Conservation (phyloP, 2,329 filamentous ascomycete species). For the Ophiostoma sp. region DNA sequence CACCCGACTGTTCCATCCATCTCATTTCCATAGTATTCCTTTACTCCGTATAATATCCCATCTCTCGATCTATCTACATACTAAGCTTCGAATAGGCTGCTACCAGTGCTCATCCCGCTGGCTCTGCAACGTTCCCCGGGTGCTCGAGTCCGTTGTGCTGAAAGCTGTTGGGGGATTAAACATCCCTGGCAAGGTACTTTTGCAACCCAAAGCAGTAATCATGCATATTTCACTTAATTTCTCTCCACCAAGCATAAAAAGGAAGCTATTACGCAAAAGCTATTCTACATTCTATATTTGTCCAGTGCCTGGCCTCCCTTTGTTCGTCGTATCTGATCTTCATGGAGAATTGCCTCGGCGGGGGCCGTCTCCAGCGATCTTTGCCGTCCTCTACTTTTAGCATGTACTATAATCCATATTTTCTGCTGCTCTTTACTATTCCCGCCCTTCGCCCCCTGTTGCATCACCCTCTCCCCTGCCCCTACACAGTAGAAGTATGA, state of each 20-base stretch:
- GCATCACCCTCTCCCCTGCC: background rate
- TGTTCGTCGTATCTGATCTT: slow-evolving; percentile 1
- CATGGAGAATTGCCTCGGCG: background rate
- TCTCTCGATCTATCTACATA: too few relatives aligned
- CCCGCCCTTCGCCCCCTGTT: background rate
- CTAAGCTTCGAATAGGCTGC: too few relatives aligned
- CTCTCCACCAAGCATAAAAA: background rate
- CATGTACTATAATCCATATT: too few relatives aligned
- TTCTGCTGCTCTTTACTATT: too few relatives aligned
- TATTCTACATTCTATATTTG: background rate
- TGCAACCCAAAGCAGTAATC: background rate
- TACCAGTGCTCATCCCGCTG: background rate
- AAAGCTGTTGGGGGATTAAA: background rate
- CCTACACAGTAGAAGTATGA: background rate
- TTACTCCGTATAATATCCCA: background rate
- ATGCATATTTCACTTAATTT: too few relatives aligned
- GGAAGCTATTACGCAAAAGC: background rate
- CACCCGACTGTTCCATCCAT: background rate
- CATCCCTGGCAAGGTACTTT: background rate
- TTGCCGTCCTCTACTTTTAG: background rate
- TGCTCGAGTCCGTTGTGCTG: background rate
- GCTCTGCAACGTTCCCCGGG: background rate
- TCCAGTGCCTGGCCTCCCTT: background rate
- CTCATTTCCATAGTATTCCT: background rate
- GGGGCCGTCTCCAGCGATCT: background rate